A percentile compares a stretch with the other conserved stretches of the same genome.
Conservation (phyloP, 1,284 basidiomycete species). For the Leccinum subrobustum region DNA sequence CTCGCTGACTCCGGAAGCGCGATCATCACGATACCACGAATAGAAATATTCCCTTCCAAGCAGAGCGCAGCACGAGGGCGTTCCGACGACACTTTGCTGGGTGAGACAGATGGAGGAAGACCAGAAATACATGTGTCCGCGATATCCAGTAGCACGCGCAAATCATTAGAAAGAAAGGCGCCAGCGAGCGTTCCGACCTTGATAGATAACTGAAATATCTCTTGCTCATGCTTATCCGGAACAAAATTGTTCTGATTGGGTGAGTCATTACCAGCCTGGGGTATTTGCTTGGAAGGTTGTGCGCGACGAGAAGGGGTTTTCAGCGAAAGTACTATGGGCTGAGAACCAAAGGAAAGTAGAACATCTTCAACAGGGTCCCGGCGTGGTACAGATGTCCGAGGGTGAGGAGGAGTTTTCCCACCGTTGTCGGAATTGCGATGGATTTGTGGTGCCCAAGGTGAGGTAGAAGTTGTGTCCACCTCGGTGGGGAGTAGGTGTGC, state of each 20-base stretch:
- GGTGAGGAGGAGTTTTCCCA: constrained; percentile 2
- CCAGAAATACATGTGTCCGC: constrained; percentile 39
- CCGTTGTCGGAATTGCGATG: background rate
- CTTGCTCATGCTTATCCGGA: constrained; percentile 11
- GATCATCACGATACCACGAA: constrained; percentile 52
- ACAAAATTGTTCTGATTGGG: constrained; percentile 5
- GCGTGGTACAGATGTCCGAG: constrained; percentile 11
- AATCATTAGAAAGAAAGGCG: constrained; percentile 51
- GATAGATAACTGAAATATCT: constrained; percentile 37
- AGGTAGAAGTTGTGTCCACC: background rate
- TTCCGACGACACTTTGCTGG: constrained; percentile 7
- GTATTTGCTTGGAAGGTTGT: constrained; percentile 8
- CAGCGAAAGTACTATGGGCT: constrained; percentile 55
- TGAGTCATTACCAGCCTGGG: background rate
- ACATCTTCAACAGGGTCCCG: constrained; percentile 38
- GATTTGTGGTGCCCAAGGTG: background rate
- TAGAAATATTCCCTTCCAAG: constrained; percentile 37
- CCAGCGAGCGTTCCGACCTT: constrained; percentile 51
- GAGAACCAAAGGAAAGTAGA: constrained; percentile 55
- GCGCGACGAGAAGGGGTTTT: constrained; percentile 40
- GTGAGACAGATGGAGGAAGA: constrained; percentile 12
- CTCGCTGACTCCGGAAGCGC: constrained; percentile 35
- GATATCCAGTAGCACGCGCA: constrained; percentile 47
- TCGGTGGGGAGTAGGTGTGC: constrained; percentile 17
- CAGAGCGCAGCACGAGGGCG: constrained; percentile 17